A percentile compares a stretch with the other conserved stretches of the same genome.
phyloP scores from a whole-genome alignment of 2,329 filamentous ascomycete genomes.

The Aspergillus sp. region DNA sequence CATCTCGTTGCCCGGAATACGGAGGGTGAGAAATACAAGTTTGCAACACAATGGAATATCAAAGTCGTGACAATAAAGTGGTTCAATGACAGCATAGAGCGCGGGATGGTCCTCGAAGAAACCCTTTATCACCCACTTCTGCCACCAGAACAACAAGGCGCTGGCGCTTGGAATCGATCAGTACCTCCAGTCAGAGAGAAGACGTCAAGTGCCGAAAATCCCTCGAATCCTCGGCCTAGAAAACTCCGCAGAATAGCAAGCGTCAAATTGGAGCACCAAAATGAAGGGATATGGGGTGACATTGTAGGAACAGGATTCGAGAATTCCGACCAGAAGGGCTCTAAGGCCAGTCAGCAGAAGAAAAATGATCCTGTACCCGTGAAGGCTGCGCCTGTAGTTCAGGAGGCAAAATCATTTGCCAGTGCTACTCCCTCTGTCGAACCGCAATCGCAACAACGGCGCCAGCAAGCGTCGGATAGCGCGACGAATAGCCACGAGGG shows the following conservation, averaged over 20 bases:
- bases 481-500: conserved; percentile 34
- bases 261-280: conserved; percentile 70
- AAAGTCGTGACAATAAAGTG: conserved; percentile 74
- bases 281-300: conserved; percentile 80
- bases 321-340: conserved; percentile 16
- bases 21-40: conserved; percentile 81
- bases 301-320: conserved; percentile 54
- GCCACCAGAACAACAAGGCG: conserved; percentile 62
- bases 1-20: conserved; percentile 76
- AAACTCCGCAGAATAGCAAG: conserved; percentile 86
- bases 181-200: conserved; percentile 20
- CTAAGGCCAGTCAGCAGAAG: conserved; percentile 20
- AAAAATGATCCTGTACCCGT: conserved; percentile 9
- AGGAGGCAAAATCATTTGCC: conserved; percentile 31
- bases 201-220: conserved; percentile 36
- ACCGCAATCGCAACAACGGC: conserved; percentile 1
- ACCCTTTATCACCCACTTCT: conserved; percentile 69
- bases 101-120: conserved; percentile 89
- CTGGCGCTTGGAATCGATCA: conserved; percentile 62
- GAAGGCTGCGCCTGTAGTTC: conserved; percentile 17
- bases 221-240: conserved; percentile 54
- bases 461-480: conserved; percentile 9
- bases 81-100: conserved; percentile 71
- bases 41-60: conserved; percentile 75
- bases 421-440: conserved; percentile 30